Percentiles rank a stretch among this genome's conserved stretches.
Conservation (phyloP, 2,329 filamentous ascomycete species). For the Dactylellina drechsleri region DNA sequence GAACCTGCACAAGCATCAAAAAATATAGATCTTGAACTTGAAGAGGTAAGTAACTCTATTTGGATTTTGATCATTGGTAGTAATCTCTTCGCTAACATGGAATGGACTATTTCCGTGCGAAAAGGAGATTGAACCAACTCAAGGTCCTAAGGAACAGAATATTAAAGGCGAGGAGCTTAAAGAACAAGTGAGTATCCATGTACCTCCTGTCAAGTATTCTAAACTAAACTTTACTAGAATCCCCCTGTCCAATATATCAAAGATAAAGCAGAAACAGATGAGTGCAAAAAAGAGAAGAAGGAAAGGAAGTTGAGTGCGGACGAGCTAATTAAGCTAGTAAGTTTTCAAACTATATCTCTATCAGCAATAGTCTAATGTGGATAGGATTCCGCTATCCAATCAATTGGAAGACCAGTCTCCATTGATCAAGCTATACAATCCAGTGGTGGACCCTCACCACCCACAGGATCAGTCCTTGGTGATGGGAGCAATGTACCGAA, state of each 20-base stretch:
- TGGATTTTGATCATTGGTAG: no score
- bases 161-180: slow-evolving; percentile 5
- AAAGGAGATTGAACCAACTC: no score
- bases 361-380: background rate
- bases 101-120: no score
- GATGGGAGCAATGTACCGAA: slow-evolving; percentile 1
- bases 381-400: slow-evolving; percentile 48
- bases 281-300: background rate
- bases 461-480: background rate
- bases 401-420: slow-evolving; percentile 35
- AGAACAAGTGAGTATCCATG: slow-evolving; percentile 7
- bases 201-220: background rate
- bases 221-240: slow-evolving; percentile 3
- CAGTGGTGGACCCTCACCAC: slow-evolving; percentile 15
- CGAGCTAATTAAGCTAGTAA: slow-evolving; percentile 37
- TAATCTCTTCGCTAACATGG: no score
- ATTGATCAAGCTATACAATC: slow-evolving; percentile 22
- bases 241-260: slow-evolving; percentile 17
- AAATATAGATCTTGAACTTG: no score
- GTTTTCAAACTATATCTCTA: background rate
- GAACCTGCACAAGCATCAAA: no score
- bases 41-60: no score
- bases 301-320: slow-evolving; percentile 33
- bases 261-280: background rate
- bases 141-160: no score